Base-by-base conservation (phyloP, 805 yeast species). In the Monosporozyma aerobia region DNA sequence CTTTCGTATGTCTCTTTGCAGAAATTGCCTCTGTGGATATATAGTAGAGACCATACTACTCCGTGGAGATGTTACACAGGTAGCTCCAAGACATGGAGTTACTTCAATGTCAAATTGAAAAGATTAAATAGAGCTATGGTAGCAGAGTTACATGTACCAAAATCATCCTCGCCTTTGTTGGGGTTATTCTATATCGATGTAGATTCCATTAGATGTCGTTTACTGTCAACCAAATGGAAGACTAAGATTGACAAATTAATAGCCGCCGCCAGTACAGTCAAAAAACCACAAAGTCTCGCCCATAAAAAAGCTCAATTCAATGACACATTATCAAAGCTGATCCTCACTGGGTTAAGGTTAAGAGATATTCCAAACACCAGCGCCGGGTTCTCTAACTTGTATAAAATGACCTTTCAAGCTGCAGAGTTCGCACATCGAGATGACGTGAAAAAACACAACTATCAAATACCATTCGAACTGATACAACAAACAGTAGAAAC, bases 341-440 rank as follows among this genome's bases (percentile, higher is more conserved):
- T 73, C 14, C 56, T 65, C 13, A 63, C 71, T 47, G 76, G 74
- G 43, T 59, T 73, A 44, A 61, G 73, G 40, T 53, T 71, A 30
- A 54, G 74, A 47, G 68, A 68, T 13, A 56, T 72, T n/a, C 55
- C 68, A 44, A 60, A 57, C 58, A 49, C 61, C 52, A 56, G 63
- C 53, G 30, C 63, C 43, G 56, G 72, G 53, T 54, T 68, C 58
- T 63, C 69, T 54, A 57, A 69, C 60, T 56, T 74, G n/a, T 69
- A 68, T 57, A 61, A 66, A 48, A 64, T 69, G 54, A 64, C 74
- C 0, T 68, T 62, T 52, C 63, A 65, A 49, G 67, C 76, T 0
- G 64, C 74, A 3, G 71, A 70, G 52, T 74, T 73, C 52, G 64
- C 74, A 8, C 65, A 71, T 43, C 59, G 77, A 43, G 16, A 16